Percentiles rank a stretch among this genome's conserved stretches.
These are phyloP conservation scores for Botrytis aclada DNA, from an alignment of 2,329 filamentous ascomycete genomes.

Conservation along the genomic window DNA sequence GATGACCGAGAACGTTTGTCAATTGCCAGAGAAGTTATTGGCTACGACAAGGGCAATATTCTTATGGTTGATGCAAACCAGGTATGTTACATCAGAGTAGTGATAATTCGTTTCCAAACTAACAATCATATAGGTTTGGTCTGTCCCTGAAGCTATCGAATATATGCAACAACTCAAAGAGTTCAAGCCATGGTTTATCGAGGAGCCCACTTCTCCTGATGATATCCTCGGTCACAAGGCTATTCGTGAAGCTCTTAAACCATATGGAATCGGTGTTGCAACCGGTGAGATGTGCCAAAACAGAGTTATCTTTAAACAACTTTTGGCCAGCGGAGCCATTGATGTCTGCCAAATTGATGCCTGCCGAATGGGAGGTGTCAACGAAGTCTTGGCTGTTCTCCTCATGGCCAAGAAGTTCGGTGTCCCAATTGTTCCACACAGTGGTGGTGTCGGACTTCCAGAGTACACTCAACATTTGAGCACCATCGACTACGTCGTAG, in stretches of 20 bases:
- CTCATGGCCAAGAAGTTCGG: constrained; percentile 71
- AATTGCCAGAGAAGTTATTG: constrained; percentile 77
- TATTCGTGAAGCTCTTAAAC: constrained; percentile 73
- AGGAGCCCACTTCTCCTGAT: constrained; percentile 88
- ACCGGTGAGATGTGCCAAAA: constrained; percentile 97
- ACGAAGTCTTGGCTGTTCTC: constrained; percentile 87
- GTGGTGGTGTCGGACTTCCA: constrained; percentile 82
- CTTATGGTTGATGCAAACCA: constrained; percentile 95
- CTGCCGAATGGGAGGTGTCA: constrained; percentile 84
- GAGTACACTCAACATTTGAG: constrained; percentile 93
- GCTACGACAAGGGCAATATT: constrained; percentile 68
- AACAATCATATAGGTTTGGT: constrained; percentile 59
- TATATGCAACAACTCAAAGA: constrained; percentile 81
- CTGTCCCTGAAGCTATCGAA: constrained; percentile 80
- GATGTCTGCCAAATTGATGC: constrained; percentile 90
- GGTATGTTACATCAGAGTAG: constrained; percentile 41
- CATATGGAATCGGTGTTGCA: constrained; percentile 75
- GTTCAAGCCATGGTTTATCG: constrained; percentile 91
- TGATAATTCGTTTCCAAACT: not conserved
- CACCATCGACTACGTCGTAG: constrained; percentile 89
- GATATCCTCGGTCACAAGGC: constrained; percentile 87
- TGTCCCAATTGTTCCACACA: constrained; percentile 84
- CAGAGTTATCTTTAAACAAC: constrained; percentile 90
- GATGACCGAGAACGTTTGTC: constrained; percentile 67
- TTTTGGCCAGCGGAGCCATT: constrained; percentile 74